phyloP scores from a whole-genome alignment of 441 rosid genomes.

The Erysimum cheiri region DNA sequence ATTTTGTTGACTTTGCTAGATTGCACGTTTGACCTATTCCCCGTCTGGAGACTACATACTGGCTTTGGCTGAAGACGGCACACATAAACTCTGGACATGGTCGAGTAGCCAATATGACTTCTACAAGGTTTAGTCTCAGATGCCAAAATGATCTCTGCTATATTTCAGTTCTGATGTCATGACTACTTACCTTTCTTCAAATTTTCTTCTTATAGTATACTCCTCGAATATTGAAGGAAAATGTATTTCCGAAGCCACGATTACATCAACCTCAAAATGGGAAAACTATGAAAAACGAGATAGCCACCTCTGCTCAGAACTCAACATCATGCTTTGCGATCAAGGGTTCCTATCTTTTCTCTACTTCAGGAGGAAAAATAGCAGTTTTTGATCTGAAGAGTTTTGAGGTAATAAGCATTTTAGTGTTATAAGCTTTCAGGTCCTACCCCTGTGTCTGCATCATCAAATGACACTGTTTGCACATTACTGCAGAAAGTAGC shows the following conservation, averaged over 20 bases:
- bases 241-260: slow-evolving; percentile 34
- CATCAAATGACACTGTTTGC: slow-evolving; percentile 33
- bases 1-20: slow-evolving; percentile 40
- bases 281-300: slow-evolving; percentile 46
- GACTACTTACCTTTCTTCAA: slow-evolving; percentile 29
- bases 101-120: slow-evolving; percentile 31
- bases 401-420: slow-evolving; percentile 41
- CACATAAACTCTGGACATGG: slow-evolving; percentile 50
- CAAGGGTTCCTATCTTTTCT: slow-evolving; percentile 46
- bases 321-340: slow-evolving; percentile 44
- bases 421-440: slow-evolving; percentile 5
- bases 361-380: slow-evolving; percentile 48
- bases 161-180: slow-evolving; percentile 12
- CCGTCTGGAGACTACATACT: slow-evolving; percentile 46
- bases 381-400: slow-evolving; percentile 45
- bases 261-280: slow-evolving; percentile 45
- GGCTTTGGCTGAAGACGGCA: slow-evolving; percentile 46
- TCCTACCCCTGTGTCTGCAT: slow-evolving; percentile 5
- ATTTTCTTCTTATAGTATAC: slow-evolving; percentile 10
- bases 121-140: slow-evolving; percentile 42
- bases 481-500: slow-evolving; percentile 40
- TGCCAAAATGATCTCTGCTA: slow-evolving; percentile 12
- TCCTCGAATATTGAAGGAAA: slow-evolving; percentile 40
- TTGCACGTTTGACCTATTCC: slow-evolving; percentile 41
- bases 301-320: slow-evolving; percentile 27